Percentiles rank a stretch among this genome's conserved stretches.
These are phyloP conservation scores for Piper betle DNA, from an alignment of 164 flowering plant genomes.

Conservation along the genomic window DNA sequence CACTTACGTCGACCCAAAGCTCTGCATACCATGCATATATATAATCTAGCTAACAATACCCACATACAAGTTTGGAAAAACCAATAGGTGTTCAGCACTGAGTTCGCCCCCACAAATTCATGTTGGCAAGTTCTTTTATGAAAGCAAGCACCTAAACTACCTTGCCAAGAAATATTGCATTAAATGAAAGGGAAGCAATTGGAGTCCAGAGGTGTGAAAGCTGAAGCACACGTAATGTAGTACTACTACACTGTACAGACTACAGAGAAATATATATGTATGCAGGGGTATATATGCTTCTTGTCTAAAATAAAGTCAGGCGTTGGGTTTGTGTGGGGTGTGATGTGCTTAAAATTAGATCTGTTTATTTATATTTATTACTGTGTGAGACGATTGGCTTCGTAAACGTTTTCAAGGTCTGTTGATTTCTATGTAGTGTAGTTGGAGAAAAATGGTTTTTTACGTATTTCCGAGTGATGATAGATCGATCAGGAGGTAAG, in stretches of 20 bases:
- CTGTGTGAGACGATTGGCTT: neutral
- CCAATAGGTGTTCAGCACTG: neutral
- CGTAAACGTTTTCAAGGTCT: neutral
- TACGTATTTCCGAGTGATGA: too few species aligned
- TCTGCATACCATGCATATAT: too few species aligned
- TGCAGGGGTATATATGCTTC: neutral
- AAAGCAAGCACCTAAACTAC: neutral
- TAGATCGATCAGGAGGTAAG: too few species aligned
- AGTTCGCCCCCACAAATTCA: neutral
- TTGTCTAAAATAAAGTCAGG: neutral
- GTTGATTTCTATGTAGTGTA: neutral
- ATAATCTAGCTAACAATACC: too few species aligned
- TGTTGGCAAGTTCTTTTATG: neutral
- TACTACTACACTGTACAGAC: too few species aligned
- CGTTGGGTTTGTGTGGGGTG: neutral
- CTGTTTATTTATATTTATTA: neutral
- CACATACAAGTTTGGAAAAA: neutral
- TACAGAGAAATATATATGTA: too few species aligned
- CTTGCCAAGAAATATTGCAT: neutral
- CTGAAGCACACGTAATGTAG: too few species aligned
- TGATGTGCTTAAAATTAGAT: neutral
- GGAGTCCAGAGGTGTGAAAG: neutral
- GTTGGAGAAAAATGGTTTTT: neutral
- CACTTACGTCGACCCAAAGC: too few species aligned
- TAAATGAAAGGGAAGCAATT: neutral